A percentile compares a stretch with the other conserved stretches of the same genome.
These are phyloP conservation scores for Sergeia podlipaevii DNA, from an alignment of 208 protist species.

Conservation along the genomic window DNA sequence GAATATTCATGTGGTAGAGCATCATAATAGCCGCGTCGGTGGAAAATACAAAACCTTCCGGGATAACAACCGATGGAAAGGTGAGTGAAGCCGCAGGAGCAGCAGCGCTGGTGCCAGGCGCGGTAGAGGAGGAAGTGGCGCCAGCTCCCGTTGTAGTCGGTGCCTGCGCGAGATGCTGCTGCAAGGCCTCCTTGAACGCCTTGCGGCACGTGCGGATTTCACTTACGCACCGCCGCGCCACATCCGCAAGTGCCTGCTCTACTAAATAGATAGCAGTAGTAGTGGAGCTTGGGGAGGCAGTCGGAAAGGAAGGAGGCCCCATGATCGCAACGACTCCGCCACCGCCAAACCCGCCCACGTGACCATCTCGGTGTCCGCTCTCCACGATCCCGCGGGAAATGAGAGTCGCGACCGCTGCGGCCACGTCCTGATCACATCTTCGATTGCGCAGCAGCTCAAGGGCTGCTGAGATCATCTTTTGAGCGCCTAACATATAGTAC, in stretches of 20 bases:
- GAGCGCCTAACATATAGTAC: constrained; percentile 19
- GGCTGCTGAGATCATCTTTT: constrained; percentile 30
- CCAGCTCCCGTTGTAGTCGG: not conserved
- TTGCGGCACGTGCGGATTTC: constrained; percentile 11
- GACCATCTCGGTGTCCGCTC: constrained; percentile 38
- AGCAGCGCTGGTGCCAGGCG: not conserved
- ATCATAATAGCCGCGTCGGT: constrained; percentile 11
- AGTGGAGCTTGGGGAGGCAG: not conserved
- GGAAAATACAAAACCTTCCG: constrained; percentile 11
- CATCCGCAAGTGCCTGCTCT: constrained; percentile 31
- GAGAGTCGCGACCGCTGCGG: constrained; percentile 28
- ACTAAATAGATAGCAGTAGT: constrained; percentile 15
- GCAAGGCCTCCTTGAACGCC: constrained; percentile 9
- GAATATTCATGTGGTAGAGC: constrained; percentile 13
- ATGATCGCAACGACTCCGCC: not conserved
- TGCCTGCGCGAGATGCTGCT: not conserved
- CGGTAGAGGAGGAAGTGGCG: not conserved
- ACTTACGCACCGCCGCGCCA: constrained; percentile 15
- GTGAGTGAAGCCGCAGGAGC: not conserved
- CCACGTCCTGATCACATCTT: constrained; percentile 36
- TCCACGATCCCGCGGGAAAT: constrained; percentile 47
- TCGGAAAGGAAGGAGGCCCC: not conserved
- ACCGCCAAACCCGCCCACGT: not conserved
- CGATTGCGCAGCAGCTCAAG: constrained; percentile 44
- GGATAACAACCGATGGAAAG: constrained; percentile 3